Evolutionary conservation across 73 alveolate species (phyloP), one percentile per base, ranked within the genome.

Genomic region (Durusdinium trenchii): DNA sequence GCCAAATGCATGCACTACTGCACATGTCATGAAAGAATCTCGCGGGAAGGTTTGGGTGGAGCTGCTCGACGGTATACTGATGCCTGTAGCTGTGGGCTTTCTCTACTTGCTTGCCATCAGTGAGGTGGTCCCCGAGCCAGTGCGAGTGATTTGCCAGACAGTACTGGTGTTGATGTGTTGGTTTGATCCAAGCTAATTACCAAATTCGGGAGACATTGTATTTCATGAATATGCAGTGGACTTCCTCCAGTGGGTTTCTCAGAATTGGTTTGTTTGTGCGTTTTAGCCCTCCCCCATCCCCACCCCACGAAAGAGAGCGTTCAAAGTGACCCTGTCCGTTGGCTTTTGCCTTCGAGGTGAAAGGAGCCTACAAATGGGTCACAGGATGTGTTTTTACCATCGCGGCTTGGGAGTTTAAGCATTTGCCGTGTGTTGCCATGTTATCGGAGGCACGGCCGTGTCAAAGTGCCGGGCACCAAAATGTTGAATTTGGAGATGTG

Each of bases 1-100:
- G 32, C 38, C 5, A 64, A 10, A 64, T 23, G 9, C 78, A 64
- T 5, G 45, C 78, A 64, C 38, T 42, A 26, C 32, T 14, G 32
- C 45, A 64, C 16, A 23, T n/a, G 6, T 40, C 86, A 76, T 2
- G 2, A 5, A 5, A 6, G 14, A n/a, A 76, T n/a, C 86, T 76
- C 42, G 12, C 69, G 32, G 69, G 47, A 43, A 81, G 91, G 91
- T 81, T 16, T 81, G 91, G 91, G 94, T 84, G 52, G 94, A 84
- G 42, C 52, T 84, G 52, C 36, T 84, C 52, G 94, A 90, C 23
- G 97, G 97, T 12, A 64, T 90, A 16, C 75, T 90, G 89, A 90
- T 90, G 97, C 97, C 97, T 14, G 97, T 90, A 76, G 97, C 97
- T 9, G 54, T 90, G 51, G 97, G 97, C 36, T 90, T 90, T 60